Conservation (phyloP, 1,284 basidiomycete species). For the Ceratobasidium sp. region DNA sequence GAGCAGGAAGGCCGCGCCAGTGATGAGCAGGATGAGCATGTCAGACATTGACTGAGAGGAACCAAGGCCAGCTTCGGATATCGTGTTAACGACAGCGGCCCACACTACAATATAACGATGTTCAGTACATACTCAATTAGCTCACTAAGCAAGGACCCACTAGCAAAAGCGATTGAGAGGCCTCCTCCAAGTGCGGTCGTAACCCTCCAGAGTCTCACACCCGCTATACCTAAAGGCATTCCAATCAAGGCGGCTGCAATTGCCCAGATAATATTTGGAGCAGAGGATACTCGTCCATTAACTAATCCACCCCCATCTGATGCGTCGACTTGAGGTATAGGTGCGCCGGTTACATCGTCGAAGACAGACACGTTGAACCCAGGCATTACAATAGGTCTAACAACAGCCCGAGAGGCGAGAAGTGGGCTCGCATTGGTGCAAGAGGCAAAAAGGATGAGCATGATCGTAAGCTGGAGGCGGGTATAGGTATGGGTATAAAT, state of each 20-base stretch:
- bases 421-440: constrained; percentile 17
- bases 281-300: constrained; percentile 26
- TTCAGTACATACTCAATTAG: too few species aligned
- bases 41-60: constrained; percentile 42
- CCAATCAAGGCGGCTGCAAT: constrained; percentile 25
- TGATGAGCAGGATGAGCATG: constrained; percentile 39
- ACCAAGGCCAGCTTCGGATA: constrained; percentile 35
- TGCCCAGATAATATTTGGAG: constrained; percentile 40
- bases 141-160: constrained; percentile 2
- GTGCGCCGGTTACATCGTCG: constrained; percentile 39
- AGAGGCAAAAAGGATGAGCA: constrained; percentile 4
- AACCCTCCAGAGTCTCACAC: constrained; percentile 38
- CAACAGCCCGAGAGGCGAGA: constrained; percentile 27
- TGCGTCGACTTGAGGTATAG: constrained; percentile 33
- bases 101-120: constrained; percentile 15
- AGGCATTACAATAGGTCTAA: constrained; percentile 33
- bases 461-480: background rate
- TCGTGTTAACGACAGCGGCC: constrained; percentile 29
- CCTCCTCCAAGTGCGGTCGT: constrained; percentile 34
- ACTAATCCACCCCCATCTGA: constrained; percentile 36
- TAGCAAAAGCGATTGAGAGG: constrained; percentile 38
- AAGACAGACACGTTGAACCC: constrained; percentile 42
- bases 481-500: too few species aligned
- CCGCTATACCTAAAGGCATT: constrained; percentile 23
- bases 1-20: constrained; percentile 31